Evolutionary conservation across 768 basidiomycete species (phyloP), one percentile per base, ranked within the genome.

Genomic region (Crepidotus variabilis): DNA sequence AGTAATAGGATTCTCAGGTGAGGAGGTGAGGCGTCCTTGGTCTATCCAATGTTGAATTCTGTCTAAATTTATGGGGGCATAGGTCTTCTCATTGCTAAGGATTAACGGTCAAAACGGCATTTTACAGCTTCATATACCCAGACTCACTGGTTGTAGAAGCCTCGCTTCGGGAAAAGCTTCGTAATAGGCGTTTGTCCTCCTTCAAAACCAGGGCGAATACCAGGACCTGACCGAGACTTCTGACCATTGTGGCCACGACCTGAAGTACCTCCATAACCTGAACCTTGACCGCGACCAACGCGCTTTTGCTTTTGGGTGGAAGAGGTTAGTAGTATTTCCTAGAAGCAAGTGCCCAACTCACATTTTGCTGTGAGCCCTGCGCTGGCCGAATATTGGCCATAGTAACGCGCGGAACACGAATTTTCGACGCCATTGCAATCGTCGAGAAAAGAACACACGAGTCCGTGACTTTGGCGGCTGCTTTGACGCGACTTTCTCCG

Each of bases 111-210:
- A 16, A 8, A 20, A 21, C 47, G 20, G 22, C 28, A 35, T 1
- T 4, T 20, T n/a, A 51, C 4, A 21, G 28, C 23, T 52, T 18
- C 56, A 23, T 51, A 24, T 18, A 21, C 13, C 16, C n/a, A 54
- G 22, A 80, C 91, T 65, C 63, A 97, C 96, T 84, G 83, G 73
- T 97, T 98, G 57, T 87, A 83, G 71, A 98, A 98, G 47, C 97
- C 97, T 48, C 85, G 82, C 77, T 99, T 99, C 5, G 97, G 97
- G 67, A 95, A 90, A 46, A 86, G 76, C 60, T 92, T 87, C 5
- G 90, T 88, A 53, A 98, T 85, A 13, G 96, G 92, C 4, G 96
- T 98, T 70, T 98, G 96, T 60, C 97, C 97, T 67, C 97, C 97
- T 71, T 98, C 97, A 60, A 98, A 99, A 6, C 92, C 87, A 23